Base-by-base conservation (phyloP, 257 asterid species). In the Solanum acaule region DNA sequence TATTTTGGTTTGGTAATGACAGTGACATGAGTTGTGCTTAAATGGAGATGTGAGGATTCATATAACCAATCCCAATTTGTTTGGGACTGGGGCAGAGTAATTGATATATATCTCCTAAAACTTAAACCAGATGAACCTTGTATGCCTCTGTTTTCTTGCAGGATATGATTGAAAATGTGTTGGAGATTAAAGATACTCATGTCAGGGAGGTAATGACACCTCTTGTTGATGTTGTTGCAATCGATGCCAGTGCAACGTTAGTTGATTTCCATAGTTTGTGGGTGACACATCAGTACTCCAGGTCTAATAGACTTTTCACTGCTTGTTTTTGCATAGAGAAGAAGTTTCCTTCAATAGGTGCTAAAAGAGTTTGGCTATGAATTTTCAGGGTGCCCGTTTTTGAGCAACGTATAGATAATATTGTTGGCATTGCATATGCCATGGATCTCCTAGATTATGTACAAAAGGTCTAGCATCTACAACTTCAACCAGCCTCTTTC, bases 201-300 rank as follows among this genome's bases (percentile, higher is more conserved):
- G 99, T 97, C 79, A 93, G 98, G 91, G 99, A 97, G 93, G 99
- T 97, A 91, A 97, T 97, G 99, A 97, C 99, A 49, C 99, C 99
- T 67, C 98, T 97, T 88, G 96, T 97, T 88, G 99, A 97, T 91
- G 98, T 96, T 75, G 98, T 97, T 89, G 99, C 99, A 59, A 96
- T 97, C 87, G 99, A 97, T 91, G 92, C 95, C 88, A 87, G 98
- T 92, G 95, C 99, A 89, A 93, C 98, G 72, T 95, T 96, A 63
- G 93, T 97, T 88, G 99, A 96, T 91, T 97, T 97, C 92, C 98
- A 97, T 85, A 93, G 92, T 90, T 93, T 97, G 65, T 97, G 99
- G 99, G 95, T 95, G 92, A 96, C 95, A 67, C 99, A 97, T 93
- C 99, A 97, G 77, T 97, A 96, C 91, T 97, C 99, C 86, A 95